Evolutionary conservation across 805 yeast genomes (phyloP), one percentile per base, ranked within the genome.

Genomic region (Sugiyamaella boreocaroliniensis): DNA sequence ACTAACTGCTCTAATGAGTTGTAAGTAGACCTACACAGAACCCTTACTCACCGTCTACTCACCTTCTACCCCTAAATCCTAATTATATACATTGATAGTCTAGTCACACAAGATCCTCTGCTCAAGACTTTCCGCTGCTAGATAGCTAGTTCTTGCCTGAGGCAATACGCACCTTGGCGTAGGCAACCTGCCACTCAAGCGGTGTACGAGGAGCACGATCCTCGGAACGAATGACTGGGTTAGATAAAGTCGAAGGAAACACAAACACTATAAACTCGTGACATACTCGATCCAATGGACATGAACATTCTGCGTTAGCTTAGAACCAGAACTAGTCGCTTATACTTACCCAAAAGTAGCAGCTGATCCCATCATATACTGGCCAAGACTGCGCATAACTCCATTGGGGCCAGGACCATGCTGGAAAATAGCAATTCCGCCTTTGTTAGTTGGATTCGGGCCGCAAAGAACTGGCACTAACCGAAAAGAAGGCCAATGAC

Each of bases 381-480:
- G 96, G 52, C 99, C 98, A 65, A 93, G 74, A 1, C 97, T 92
- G 73, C 96, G 84, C 83, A 93, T 86, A 53, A 88, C 88, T 52
- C 99, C 99, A 65, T 88, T 86, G 47, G 99, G 99, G 12, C 96
- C 97, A n/a, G 99, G 93, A 16, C 99, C 99, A 60, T 86, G 83
- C 52, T 89, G 90, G 59, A 89, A 69, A 61, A 95, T 85, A 54
- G 97, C 85, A 65, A 87, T 82, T 20, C 97, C 96, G 49, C 71
- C 69, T 63, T 45, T 11, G 19, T 45, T 42, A 15, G 47, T 15
- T 6, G 26, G 6, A 6, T 22, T 22, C n/a, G 8, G 4, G 37
- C 37, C 10, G 12, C 5, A 11, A 44, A 44, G 18, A 14, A 26
- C 26, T 3, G 14, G 4, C 5, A 49, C 64, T 19, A 52, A 66